Evolutionary conservation across 805 yeast genomes (phyloP).

Genomic region (Henningerozyma blattae): DNA sequence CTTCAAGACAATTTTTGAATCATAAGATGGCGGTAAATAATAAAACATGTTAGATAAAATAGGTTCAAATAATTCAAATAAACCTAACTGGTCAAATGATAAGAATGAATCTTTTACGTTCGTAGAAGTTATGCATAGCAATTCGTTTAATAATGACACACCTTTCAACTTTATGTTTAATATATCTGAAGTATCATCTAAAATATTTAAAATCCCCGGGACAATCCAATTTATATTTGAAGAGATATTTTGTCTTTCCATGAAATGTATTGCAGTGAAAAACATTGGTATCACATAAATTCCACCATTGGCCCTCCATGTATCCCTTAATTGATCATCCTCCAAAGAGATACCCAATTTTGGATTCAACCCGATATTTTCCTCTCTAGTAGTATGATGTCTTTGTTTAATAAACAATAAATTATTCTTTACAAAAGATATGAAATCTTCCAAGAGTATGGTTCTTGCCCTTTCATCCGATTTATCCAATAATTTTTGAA

Average conservation of each 20-base stretch:
- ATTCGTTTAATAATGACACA: slow-evolving; percentile 11
- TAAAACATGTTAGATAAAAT: slow-evolving; percentile 16
- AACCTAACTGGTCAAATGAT: slow-evolving; percentile 15
- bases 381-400: neutral
- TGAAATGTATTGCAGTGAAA: slow-evolving; percentile 9
- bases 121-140: slow-evolving; percentile 5
- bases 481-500: too few species aligned
- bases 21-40: slow-evolving; percentile 18
- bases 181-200: slow-evolving; percentile 21
- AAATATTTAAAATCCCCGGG: slow-evolving; percentile 21
- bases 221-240: slow-evolving; percentile 23
- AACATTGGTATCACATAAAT: slow-evolving; percentile 16
- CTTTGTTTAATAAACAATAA: too few species aligned
- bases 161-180: slow-evolving; percentile 15
- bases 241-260: slow-evolving; percentile 12
- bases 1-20: slow-evolving; percentile 6
- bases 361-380: slow-evolving; percentile 8
- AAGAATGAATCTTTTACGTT: slow-evolving; percentile 10
- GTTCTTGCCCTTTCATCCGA: too few species aligned
- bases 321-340: slow-evolving; percentile 11
- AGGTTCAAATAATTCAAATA: slow-evolving; percentile 17
- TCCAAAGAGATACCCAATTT: slow-evolving; percentile 6
- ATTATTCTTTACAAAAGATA: too few species aligned
- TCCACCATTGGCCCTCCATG: slow-evolving; percentile 18
- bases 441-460: too few species aligned